Evolutionary conservation across 306 rosid species (phyloP).

Genomic region (Glycyrrhiza uralensis): DNA sequence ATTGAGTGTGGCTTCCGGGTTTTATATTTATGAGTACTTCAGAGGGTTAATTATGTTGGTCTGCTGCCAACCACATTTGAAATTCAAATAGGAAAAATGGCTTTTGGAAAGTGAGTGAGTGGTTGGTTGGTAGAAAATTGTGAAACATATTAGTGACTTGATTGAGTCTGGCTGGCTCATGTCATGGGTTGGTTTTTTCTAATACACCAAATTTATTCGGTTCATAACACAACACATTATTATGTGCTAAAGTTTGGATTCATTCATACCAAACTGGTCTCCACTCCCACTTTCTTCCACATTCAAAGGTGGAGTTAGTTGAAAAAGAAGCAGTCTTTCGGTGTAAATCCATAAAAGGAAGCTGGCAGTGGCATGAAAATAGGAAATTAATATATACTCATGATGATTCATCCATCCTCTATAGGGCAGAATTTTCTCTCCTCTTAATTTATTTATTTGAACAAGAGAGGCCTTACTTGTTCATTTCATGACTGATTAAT

Average conservation of each 20-base stretch:
- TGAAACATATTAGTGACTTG: constrained; percentile 7
- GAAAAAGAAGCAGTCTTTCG: constrained; percentile 3
- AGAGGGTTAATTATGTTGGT: constrained; percentile 32
- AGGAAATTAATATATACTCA: too few species aligned
- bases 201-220: background rate
- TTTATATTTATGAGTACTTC: constrained; percentile 29
- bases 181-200: constrained; percentile 15
- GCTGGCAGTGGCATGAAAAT: constrained; percentile 17
- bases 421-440: background rate
- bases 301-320: constrained; percentile 43
- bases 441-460: background rate
- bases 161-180: constrained; percentile 19
- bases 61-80: constrained; percentile 34
- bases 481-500: background rate
- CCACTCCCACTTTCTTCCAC: constrained; percentile 44
- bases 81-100: constrained; percentile 31
- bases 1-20: constrained; percentile 28
- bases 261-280: constrained; percentile 3
- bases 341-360: constrained; percentile 22
- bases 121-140: constrained; percentile 41
- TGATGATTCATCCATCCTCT: too few species aligned
- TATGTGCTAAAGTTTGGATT: constrained; percentile 10
- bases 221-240: constrained; percentile 6
- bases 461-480: background rate
- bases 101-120: constrained; percentile 29